Evolutionary conservation across 176 grass and related monocot species (phyloP).

Genomic region (Eleusine indica): DNA sequence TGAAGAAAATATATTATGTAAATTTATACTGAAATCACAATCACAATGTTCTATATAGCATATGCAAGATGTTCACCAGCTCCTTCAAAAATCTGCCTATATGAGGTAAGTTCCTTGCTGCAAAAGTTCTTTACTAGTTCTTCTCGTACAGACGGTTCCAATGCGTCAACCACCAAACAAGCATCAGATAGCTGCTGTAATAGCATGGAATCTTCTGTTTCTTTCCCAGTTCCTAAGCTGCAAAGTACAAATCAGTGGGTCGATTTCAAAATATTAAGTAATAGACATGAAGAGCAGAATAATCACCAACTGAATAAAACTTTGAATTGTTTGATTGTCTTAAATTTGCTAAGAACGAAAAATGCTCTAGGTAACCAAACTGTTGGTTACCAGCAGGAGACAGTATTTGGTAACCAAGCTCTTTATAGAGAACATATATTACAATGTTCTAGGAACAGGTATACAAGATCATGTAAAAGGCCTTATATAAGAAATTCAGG

Average conservation of each 20-base stretch:
- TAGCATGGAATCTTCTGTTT: constrained; percentile 89
- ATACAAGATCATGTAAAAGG: background rate
- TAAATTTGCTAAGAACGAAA: background rate
- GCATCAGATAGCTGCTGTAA: constrained; percentile 95
- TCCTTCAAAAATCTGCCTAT: constrained; percentile 98
- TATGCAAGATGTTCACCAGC: constrained; percentile 62
- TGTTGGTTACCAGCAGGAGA: background rate
- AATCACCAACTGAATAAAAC: constrained; percentile 11
- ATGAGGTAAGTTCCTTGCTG: constrained; percentile 96
- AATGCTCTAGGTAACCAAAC: constrained; percentile 17
- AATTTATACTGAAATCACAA: constrained; percentile 30
- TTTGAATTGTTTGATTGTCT: constrained; percentile 1
- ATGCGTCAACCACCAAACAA: constrained; percentile 97
- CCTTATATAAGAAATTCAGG: background rate
- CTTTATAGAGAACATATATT: constrained; percentile 22
- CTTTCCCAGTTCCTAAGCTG: constrained; percentile 99
- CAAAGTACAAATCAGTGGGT: constrained; percentile 30
- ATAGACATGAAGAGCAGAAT: background rate
- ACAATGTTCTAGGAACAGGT: background rate
- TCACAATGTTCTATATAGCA: constrained; percentile 28
- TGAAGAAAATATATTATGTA: background rate
- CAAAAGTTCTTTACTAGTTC: constrained; percentile 99
- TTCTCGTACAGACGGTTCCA: constrained; percentile 95
- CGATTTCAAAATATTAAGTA: constrained; percentile 11
- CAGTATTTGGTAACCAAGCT: constrained; percentile 12